Evolutionary conservation across 2,329 filamentous ascomycete species (phyloP), one percentile per base, ranked within the genome.

Genomic region (Pyricularia sp.): DNA sequence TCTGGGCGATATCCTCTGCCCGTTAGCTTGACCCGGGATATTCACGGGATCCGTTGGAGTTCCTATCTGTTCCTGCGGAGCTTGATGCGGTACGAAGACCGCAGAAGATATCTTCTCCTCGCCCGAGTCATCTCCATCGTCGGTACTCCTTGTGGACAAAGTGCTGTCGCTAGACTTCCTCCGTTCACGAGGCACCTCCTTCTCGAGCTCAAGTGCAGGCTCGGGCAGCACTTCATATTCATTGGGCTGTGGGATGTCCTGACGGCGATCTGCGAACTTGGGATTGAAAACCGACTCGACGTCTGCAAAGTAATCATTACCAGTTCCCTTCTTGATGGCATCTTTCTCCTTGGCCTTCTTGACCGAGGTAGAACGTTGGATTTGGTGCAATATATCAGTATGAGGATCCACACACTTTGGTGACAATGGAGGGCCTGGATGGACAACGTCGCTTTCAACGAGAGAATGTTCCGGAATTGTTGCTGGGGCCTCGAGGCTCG

Each of bases 81-180:
- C 84, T 73, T 92, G 88, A 80, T 94, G 92, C 61, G 92, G 92
- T 65, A 93, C 84, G 76, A 95, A 95, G 59, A 93, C 84, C 28
- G 92, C 92, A 36, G 91, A 94, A n/a, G 91, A 93, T 71, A 95
- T 93, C 78, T 94, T 92, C 77, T 95, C 92, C 76, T 92, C 89
- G 69, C 92, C 90, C 17, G 91, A 93, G 69, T 87, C 85, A 59
- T 88, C 85, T 23, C 80, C 82, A 64, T 86, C 83, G 71, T 84
- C 81, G 66, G 77, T 76, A 65, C 76, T 77, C 67, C 80, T 79
- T 66, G 79, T 76, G 71, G 72, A 73, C 55, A 80, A 80, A 66
- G 77, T 77, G 69, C 77, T 79, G 71, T 77, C 79, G 72, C 76
- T 78, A 69, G 81, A 81, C 68, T 77, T 74, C 67, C 79, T 78